A percentile compares a stretch with the other conserved stretches of the same genome.
phyloP scores from a whole-genome alignment of 2,329 filamentous ascomycete species.

The Sporothrix brunneoviolacea region DNA sequence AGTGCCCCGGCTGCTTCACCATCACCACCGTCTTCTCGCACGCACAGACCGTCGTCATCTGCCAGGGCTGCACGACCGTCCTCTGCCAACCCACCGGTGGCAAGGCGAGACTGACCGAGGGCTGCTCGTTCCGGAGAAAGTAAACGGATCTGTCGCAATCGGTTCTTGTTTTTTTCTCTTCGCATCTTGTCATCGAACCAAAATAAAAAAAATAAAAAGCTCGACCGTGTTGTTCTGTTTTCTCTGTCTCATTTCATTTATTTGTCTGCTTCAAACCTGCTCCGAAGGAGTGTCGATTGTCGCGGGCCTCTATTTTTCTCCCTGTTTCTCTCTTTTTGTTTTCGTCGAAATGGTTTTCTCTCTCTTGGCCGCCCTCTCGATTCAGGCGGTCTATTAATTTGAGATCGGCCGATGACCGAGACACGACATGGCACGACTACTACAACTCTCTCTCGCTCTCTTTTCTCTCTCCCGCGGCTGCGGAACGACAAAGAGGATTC shows the following conservation, averaged over 20 bases:
- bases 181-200: not conserved
- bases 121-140: slow-evolving; percentile 99
- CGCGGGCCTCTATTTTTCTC: not conserved
- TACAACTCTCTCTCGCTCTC: not conserved
- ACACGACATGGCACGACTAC: slow-evolving; percentile 7
- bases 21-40: slow-evolving; percentile 99
- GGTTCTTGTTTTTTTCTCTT: not conserved
- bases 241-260: not conserved
- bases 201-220: slow-evolving; percentile 1
- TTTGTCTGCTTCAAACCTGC: not conserved
- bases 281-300: not conserved
- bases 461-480: not conserved
- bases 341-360: no score
- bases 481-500: not conserved
- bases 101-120: slow-evolving; percentile 97
- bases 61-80: slow-evolving; percentile 98
- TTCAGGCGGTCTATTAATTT: slow-evolving; percentile 3
- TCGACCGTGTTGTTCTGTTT: not conserved
- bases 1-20: slow-evolving; percentile 99
- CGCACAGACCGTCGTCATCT: slow-evolving; percentile 99
- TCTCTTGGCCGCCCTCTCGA: no score
- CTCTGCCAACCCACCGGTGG: slow-evolving; percentile 99
- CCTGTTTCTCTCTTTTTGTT: not conserved
- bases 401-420: slow-evolving; percentile 5
- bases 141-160: slow-evolving; percentile 47